These are phyloP conservation scores for Exophiala bonariae DNA, from an alignment of 2,329 filamentous ascomycete genomes.

Conservation along the genomic window DNA sequence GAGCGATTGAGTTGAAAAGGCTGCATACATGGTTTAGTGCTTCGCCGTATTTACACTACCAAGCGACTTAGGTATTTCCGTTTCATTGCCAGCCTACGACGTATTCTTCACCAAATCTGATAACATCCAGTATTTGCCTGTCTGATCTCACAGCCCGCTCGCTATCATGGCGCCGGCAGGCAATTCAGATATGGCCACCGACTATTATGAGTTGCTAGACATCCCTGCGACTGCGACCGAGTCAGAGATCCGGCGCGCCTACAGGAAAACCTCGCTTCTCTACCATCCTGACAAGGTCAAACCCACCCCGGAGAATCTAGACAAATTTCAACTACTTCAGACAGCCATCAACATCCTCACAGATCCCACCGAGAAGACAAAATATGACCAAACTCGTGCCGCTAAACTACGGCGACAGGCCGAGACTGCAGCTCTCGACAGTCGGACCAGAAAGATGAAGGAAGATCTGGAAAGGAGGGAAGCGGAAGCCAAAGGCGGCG, in stretches of 20 bases:
- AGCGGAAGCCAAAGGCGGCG: slow-evolving; percentile 44
- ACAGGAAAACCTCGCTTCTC: slow-evolving; percentile 80
- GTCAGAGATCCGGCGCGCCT: slow-evolving; percentile 78
- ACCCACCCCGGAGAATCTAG: slow-evolving; percentile 65
- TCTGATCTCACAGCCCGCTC: slow-evolving; percentile 9
- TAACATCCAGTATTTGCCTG: too few species aligned
- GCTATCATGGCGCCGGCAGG: slow-evolving; percentile 45
- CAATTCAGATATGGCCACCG: slow-evolving; percentile 62
- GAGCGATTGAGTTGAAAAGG: too few species aligned
- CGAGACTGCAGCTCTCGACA: slow-evolving; percentile 72
- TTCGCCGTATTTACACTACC: too few species aligned
- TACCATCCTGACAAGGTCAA: slow-evolving; percentile 92
- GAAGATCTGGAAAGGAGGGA: slow-evolving; percentile 84
- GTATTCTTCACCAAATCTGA: too few species aligned
- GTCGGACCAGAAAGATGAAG: slow-evolving; percentile 71
- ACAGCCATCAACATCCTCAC: slow-evolving; percentile 83
- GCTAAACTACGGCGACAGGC: slow-evolving; percentile 69
- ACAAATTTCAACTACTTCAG: slow-evolving; percentile 81
- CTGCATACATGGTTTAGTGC: too few species aligned
- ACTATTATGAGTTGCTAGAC: slow-evolving; percentile 77
- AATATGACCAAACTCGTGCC: slow-evolving; percentile 76
- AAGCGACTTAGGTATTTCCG: too few species aligned
- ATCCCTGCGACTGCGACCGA: slow-evolving; percentile 63
- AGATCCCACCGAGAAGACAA: slow-evolving; percentile 67
- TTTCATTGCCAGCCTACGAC: too few species aligned